Evolutionary conservation across 1,139 yeast species (phyloP), one percentile per base, ranked within the genome.

Genomic region (Hyphopichia buzzinii): DNA sequence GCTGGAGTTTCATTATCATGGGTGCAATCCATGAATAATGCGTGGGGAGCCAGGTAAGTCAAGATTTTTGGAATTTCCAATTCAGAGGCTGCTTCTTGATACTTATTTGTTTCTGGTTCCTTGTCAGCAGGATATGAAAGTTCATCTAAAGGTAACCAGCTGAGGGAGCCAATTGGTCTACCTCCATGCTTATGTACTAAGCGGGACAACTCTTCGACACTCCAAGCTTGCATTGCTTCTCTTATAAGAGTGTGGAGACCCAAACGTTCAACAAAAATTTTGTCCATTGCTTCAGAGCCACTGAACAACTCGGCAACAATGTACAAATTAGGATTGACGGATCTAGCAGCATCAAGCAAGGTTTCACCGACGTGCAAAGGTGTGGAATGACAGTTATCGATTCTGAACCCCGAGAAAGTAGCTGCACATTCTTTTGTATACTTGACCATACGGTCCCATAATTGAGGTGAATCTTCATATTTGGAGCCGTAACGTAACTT

Each of bases 221-320:
- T 80, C 82, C 94, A 84, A 2, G 97, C 94, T 65, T 89, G 97
- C 96, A 92, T 90, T 1, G 97, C 97, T 58, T 92, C 98, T 53
- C 98, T 78, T 36, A 92, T 84, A 46, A 92, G 70, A 7, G 96
- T 82, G 29, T 88, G 84, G 41, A 92, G 81, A 19, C 96, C 97
- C 35, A 92, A 73, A 46, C 95, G 71, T 59, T 92, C 96, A 11
- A 90, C 96, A 55, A 86, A 92, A 17, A 90, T 67, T 50, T 85
- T 84, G 62, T 92, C 98, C 80, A 86, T 78, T 19, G 78, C 84
- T 56, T 89, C 97, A 10, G 95, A 85, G 4, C 98, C 98, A 10
- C 95, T 79, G 59, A 92, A 92, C 30, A 92, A 70, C 55, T 92
- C 98, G 2, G 97, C 98, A 37, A 89, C 97, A 17, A 90, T 89